Base-by-base conservation (phyloP, 176 grass and related monocot species). In the Oryza longistaminata region DNA sequence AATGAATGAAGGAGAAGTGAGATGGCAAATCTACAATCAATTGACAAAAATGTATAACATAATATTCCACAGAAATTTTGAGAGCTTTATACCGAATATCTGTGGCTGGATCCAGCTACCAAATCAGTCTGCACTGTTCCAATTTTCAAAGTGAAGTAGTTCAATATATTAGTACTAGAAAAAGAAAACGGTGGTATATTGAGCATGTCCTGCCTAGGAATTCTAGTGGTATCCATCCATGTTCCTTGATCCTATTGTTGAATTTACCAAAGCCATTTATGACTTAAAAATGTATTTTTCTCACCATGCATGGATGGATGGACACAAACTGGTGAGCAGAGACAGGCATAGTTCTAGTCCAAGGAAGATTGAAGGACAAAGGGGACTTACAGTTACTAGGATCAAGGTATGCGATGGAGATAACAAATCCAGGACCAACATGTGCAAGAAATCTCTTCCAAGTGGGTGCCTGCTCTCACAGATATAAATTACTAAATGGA, bases 341-440 rank as follows among this genome's bases (percentile, higher is more conserved):
- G 19, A 25, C 7, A 26, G 16, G 64, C 45, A 35, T 15, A 61
- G 42, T 73, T 44, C 22, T 62, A 77, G 11, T 42, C 35, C 50
- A 77, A 43, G 39, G 19, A 11, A 46, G 37, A 48, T 37, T 24
- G 15, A 55, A 70, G 22, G 27, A 82, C 39, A 78, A 53, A 22
- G n/a, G 73, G 62, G 27, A 48, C 75, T 90, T 90, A 97, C 94
- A 85, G 55, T 87, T 97, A 58, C 92, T 93, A 43, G 94, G 94
- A 21, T 97, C 94, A 73, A 97, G 88, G 83, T 97, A 97, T 44
- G 92, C 94, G 77, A 97, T 73, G 46, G 92, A 94, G 31, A 97
- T 78, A 14, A 97, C 85, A 66, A 97, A 94, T 67, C 94, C 94
- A 33, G 94, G 94, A 68, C 94, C 94, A 66, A 90, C 86, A 80